Evolutionary conservation across 495 filamentous ascomycete species (phyloP).

Genomic region (Sabuloglossum arenarium): DNA sequence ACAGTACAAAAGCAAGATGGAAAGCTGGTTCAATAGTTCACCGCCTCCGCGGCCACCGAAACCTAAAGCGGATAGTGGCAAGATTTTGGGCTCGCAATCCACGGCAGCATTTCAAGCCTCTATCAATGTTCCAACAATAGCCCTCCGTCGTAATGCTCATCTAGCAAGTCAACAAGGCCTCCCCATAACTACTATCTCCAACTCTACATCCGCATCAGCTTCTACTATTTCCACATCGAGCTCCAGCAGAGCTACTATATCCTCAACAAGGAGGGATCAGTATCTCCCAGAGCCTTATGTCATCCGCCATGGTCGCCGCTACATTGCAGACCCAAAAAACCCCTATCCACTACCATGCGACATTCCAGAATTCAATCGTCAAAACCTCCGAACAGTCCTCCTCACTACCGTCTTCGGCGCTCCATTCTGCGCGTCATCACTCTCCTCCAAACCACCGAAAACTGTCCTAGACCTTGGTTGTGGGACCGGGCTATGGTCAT

Average conservation of each 20-base stretch:
- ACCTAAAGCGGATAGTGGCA: not conserved
- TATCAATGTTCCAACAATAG: not conserved
- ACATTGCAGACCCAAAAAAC: slow-evolving; percentile 52
- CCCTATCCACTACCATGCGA: slow-evolving; percentile 78
- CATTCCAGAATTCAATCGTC: slow-evolving; percentile 68
- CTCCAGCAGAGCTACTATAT: not conserved
- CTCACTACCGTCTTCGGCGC: slow-evolving; percentile 60
- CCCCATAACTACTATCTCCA: not conserved
- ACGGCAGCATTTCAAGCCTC: not conserved
- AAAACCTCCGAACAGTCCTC: slow-evolving; percentile 66
- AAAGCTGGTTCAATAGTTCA: not conserved
- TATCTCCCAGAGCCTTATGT: slow-evolving; percentile 8
- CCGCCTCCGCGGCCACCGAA: not conserved
- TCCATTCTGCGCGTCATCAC: slow-evolving; percentile 51
- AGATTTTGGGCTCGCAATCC: not conserved
- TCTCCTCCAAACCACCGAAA: slow-evolving; percentile 41
- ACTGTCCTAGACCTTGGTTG: slow-evolving; percentile 76
- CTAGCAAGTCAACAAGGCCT: not conserved
- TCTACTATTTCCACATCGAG: not conserved
- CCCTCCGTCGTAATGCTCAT: not conserved
- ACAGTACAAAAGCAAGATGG: not conserved
- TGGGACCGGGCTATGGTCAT: slow-evolving; percentile 77
- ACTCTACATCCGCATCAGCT: not conserved
- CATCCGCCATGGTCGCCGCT: slow-evolving; percentile 55
- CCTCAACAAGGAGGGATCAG: not conserved